These are phyloP conservation scores for Solanum pennellii DNA, from an alignment of 257 asterid genomes.

Conservation along the genomic window DNA sequence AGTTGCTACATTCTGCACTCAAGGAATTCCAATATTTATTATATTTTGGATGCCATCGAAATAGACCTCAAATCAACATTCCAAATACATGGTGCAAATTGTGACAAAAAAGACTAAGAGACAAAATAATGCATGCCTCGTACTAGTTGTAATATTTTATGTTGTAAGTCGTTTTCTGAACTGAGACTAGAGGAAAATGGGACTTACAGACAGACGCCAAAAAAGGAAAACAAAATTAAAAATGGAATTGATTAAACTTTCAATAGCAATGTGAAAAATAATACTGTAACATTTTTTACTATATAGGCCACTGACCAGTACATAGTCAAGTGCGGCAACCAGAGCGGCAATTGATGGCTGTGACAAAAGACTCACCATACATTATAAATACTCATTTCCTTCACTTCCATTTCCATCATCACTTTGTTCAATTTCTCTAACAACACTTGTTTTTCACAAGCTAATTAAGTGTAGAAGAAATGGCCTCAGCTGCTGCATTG, in stretches of 20 bases:
- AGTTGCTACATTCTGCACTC: neutral
- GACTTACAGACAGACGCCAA: neutral
- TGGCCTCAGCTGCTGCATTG: neutral
- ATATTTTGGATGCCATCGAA: neutral
- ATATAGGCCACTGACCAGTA: neutral
- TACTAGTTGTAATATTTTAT: neutral
- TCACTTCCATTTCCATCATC: neutral
- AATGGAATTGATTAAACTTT: neutral
- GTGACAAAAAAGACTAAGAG: neutral
- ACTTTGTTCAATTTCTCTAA: neutral
- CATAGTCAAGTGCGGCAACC: neutral
- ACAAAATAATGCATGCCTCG: neutral
- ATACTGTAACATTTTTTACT: no score
- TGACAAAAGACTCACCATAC: neutral
- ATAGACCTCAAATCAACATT: neutral
- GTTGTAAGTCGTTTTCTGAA: neutral
- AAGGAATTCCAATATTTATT: neutral
- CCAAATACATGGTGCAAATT: neutral
- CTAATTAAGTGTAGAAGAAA: neutral
- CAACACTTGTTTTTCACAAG: neutral
- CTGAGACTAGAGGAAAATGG: neutral
- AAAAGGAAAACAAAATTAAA: neutral
- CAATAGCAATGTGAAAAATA: no score
- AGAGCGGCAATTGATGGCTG: neutral
- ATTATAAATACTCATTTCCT: neutral